Conservation (phyloP, 2,329 filamentous ascomycete genomes). For the Lasiodiplodia hormozganensis region DNA sequence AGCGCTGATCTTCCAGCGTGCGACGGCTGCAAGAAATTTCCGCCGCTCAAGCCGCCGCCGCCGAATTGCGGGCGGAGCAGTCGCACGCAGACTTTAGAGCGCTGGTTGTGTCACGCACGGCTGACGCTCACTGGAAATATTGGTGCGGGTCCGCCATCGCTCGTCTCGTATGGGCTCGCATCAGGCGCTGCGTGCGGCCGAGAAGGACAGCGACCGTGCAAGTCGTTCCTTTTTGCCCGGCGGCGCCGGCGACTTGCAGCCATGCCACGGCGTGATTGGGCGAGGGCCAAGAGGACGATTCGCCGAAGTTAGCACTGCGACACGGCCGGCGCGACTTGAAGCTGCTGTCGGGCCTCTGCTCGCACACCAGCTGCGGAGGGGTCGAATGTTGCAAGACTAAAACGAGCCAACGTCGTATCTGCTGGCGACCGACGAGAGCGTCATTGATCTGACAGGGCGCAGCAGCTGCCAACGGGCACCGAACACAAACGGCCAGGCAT, state of each 20-base stretch:
- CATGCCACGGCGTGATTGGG: not conserved
- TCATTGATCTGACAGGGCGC: slow-evolving; percentile 23
- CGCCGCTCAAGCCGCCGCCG: slow-evolving; percentile 17
- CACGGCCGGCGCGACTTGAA: not conserved
- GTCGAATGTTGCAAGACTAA: not conserved
- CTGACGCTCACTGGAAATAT: slow-evolving; percentile 6
- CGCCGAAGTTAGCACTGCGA: not conserved
- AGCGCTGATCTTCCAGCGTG: slow-evolving; percentile 14
- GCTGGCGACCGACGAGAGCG: slow-evolving; percentile 3
- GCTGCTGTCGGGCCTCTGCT: not conserved
- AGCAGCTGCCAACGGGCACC: not conserved
- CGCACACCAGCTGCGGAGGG: not conserved
- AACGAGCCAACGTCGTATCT: not conserved
- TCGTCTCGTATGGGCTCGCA: slow-evolving; percentile 10
- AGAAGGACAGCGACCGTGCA: not conserved
- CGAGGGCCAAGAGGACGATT: not conserved
- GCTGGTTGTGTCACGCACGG: not conserved
- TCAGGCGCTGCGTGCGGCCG: slow-evolving; percentile 9
- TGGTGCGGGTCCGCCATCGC: slow-evolving; percentile 3
- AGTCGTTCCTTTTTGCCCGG: slow-evolving; percentile 1
- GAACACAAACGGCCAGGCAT: not conserved
- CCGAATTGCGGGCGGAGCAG: slow-evolving; percentile 1
- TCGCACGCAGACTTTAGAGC: slow-evolving; percentile 11
- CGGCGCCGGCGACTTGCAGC: slow-evolving; percentile 2
- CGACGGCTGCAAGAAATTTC: slow-evolving; percentile 28